Base-by-base conservation (phyloP, 2,329 filamentous ascomycete species). In the Aureobasidium sp. region DNA sequence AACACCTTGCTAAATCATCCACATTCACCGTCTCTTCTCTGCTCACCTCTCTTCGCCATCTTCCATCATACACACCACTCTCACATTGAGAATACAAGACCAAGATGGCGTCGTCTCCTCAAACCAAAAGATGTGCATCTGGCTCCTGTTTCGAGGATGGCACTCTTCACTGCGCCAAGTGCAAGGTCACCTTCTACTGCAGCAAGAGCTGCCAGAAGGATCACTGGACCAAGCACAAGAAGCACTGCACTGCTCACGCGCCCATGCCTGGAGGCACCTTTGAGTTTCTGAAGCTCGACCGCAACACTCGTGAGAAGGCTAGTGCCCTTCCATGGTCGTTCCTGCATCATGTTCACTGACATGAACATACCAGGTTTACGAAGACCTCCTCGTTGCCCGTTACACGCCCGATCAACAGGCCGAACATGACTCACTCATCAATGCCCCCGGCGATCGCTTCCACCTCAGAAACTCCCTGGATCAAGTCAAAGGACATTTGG, bases 221-320 rank as follows among this genome's bases (percentile, higher is more conserved):
- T 5, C 53, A 57, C 40, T 45, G 53, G 53, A 4, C 27, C 39
- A 57, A 57, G 40, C 53, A 57, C 53, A 57, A 57, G 53, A 31
- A 57, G 17, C 53, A 57, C 40, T 57, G 53, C 27, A 22, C n/a
- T 45, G 17, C 27, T 37, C 27, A 45, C 29, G 15, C 9, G 14
- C 27, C 39, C 3, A 19, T 57, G 27, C 53, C 53, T 35, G 17
- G 14, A 33, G 53, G 53, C 40, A 57, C 40, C 11, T 24, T 57
- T 19, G 22, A 33, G n/a, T 57, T 57, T 45, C 40, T 57, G 22
- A 42, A 57, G 8, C 53, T 57, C 24, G 12, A 19, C 9, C 53
- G 53, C 12, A 40, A 45, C 15, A 45, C n/a, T 45, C 53, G 53
- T 7, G 14, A 57, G 5, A 57, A 57, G 53, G 53, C 35, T 6